phyloP scores from a whole-genome alignment of 495 filamentous ascomycete species.

The Neurospora sp. region DNA sequence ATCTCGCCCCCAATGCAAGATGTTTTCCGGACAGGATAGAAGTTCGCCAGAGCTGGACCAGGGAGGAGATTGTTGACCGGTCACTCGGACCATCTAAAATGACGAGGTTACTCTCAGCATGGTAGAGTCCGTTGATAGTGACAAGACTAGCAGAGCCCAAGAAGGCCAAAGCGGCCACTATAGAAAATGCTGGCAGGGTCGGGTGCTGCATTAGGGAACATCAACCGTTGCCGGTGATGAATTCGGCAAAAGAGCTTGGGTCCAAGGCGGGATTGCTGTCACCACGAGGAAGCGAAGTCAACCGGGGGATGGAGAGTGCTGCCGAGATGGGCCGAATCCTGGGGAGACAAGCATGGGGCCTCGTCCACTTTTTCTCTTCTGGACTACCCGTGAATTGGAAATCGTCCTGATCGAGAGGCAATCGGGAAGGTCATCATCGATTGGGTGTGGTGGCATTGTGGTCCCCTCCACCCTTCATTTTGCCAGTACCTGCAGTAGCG shows the following conservation, averaged over 20 bases:
- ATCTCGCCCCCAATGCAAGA: neutral
- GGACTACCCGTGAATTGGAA: neutral
- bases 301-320: neutral
- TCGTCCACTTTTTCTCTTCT: neutral
- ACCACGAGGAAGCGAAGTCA: neutral
- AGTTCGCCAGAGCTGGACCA: neutral
- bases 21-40: neutral
- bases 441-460: slow-evolving; percentile 6
- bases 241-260: neutral
- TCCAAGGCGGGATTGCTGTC: neutral
- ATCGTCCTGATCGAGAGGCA: neutral
- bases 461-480: neutral
- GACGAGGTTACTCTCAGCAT: neutral
- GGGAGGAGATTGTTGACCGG: neutral
- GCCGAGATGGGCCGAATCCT: neutral
- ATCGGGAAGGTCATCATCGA: neutral
- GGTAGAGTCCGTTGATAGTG: neutral
- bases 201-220: neutral
- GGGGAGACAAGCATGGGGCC: neutral
- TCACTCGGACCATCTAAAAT: neutral
- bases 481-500: slow-evolving; percentile 11
- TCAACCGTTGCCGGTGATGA: neutral
- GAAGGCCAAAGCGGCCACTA: neutral
- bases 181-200: neutral
- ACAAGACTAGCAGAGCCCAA: neutral